phyloP scores from a whole-genome alignment of 2,329 filamentous ascomycete species.

The Exophiala sp. region DNA sequence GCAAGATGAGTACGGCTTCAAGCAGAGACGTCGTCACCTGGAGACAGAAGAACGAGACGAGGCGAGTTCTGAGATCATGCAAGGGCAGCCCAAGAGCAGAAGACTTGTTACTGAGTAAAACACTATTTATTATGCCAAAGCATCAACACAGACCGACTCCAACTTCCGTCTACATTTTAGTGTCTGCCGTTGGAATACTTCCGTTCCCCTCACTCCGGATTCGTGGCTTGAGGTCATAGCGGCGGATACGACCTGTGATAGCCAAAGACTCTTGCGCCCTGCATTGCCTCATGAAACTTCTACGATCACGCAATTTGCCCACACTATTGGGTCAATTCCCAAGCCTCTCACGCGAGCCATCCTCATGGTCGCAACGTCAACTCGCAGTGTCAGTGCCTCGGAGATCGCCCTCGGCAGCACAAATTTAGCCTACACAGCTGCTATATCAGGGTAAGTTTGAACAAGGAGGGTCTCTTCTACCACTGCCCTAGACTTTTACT shows the following conservation, averaged over 20 bases:
- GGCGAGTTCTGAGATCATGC: neutral
- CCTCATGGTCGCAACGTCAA: neutral
- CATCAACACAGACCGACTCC: too few relatives aligned
- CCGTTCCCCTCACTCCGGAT: too few relatives aligned
- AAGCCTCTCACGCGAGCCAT: neutral
- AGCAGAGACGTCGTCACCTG: neutral
- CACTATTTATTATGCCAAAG: too few relatives aligned
- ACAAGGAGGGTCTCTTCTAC: too few relatives aligned
- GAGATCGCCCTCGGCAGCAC: constrained; percentile 7
- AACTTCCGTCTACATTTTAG: too few relatives aligned
- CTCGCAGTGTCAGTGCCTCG: neutral
- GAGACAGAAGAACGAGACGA: neutral
- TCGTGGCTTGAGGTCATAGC: too few relatives aligned
- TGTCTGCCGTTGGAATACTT: too few relatives aligned
- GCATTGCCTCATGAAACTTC: neutral
- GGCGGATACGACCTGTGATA: too few relatives aligned
- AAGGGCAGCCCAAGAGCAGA: neutral
- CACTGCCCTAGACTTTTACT: too few relatives aligned
- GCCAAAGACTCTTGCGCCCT: too few relatives aligned
- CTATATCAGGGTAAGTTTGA: neutral
- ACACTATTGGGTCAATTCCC: constrained; percentile 18
- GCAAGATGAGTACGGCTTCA: too few relatives aligned
- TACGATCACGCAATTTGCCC: constrained; percentile 24
- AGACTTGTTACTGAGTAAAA: too few relatives aligned
- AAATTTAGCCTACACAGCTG: neutral